Base-by-base conservation (phyloP, 2,329 filamentous ascomycete genomes). In the Capronia americana region DNA sequence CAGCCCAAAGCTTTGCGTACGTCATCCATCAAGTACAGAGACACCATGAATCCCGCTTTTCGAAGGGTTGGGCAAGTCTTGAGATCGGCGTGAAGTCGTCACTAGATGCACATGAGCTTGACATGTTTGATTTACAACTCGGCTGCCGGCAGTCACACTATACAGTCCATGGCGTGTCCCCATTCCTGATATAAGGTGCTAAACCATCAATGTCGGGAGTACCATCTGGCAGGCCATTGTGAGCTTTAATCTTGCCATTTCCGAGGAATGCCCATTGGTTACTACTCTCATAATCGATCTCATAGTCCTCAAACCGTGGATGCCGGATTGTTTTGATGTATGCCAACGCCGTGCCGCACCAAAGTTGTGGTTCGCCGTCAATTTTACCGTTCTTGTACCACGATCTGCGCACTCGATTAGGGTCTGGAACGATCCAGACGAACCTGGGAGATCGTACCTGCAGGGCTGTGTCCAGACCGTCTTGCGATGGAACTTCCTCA, bases 191-290 rank as follows among this genome's bases (percentile, higher is more conserved):
- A 28, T 28, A 28, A 28, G 26, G 26, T 28, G 26, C 26, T 28
- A 28, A 5, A 28, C 26, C 26, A 28, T 28, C 26, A 28, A 28
- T 28, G 26, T 28, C 26, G 26, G 26, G 26, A 28, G 26, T 28
- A 28, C 26, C 26, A 28, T 28, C 26, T 5, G 26, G 26, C 26
- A 28, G 26, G 26, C 26, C 26, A 28, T 28, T 28, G 26, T 17
- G 23, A 12, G 63, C 63, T 32, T 82, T 82, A 26, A 83, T 77
- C 67, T 82, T 77, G 34, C 81, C 81, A 74, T 82, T 76, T 20
- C 75, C 76, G 26, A 80, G 70, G 70, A 76, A 80, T 10, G 77
- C 77, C 66, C 78, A 80, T 8, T 75, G 72, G 69, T 80, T 81
- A 57, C 72, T 73, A 67, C 77, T 74, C n/a, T 75, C 73, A 68